A percentile compares a stretch with the other conserved stretches of the same genome.
These are phyloP conservation scores for Nemania serpens DNA, from an alignment of 2,329 filamentous ascomycete genomes.

Conservation along the genomic window DNA sequence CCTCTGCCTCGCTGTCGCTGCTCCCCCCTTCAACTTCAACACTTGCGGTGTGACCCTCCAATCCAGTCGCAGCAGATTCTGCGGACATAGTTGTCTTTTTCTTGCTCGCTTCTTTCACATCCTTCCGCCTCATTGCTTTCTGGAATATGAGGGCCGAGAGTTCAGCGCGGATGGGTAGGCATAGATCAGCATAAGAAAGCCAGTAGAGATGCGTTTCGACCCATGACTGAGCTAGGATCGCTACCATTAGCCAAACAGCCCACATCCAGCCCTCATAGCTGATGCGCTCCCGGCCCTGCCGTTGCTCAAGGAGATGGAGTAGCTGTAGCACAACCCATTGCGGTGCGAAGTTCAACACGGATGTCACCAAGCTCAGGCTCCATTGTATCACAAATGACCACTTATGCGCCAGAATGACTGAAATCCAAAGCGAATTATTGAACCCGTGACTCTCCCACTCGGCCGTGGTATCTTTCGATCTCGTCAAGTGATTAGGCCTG, in stretches of 20 bases:
- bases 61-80: conserved; percentile 36
- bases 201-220: conserved; percentile 70
- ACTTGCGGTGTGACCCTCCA: conserved; percentile 38
- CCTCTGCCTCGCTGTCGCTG: conserved; percentile 53
- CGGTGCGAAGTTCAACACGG: conserved; percentile 68
- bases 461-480: conserved; percentile 54
- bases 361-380: conserved; percentile 56
- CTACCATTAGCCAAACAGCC: conserved; percentile 66
- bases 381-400: conserved; percentile 62
- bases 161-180: conserved; percentile 70
- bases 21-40: conserved; percentile 43
- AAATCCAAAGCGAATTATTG: conserved; percentile 61
- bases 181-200: conserved; percentile 66
- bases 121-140: conserved; percentile 77
- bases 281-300: conserved; percentile 50
- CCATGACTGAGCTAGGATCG: conserved; percentile 62
- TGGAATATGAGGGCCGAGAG: conserved; percentile 74
- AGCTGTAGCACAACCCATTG: conserved; percentile 72
- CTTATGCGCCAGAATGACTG: conserved; percentile 63
- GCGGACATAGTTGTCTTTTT: conserved; percentile 45
- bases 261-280: conserved; percentile 67
- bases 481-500: conserved; percentile 59
- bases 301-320: conserved; percentile 65
- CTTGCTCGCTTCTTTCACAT: conserved; percentile 68
- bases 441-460: conserved; percentile 56